Conservation (phyloP, 2,329 filamentous ascomycete species). For the Beauveria pseudobassiana region DNA sequence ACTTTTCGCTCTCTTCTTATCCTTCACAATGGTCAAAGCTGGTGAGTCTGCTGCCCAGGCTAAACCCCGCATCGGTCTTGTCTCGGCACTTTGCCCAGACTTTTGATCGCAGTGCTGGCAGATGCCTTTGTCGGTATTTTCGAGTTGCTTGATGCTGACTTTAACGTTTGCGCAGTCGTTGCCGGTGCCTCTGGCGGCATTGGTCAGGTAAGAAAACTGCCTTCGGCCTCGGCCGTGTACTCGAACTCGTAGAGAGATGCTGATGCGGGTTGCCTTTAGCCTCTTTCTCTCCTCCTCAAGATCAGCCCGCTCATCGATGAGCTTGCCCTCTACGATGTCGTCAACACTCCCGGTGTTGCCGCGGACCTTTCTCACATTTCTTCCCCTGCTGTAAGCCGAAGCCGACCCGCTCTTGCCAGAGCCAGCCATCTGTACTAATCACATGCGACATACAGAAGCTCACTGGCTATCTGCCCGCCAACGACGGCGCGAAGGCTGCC, state of each 20-base stretch:
- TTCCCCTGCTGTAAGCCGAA: constrained; percentile 62
- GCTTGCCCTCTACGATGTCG: constrained; percentile 97
- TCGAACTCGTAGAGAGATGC: neutral
- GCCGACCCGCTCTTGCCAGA: constrained; percentile 14
- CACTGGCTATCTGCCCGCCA: constrained; percentile 77
- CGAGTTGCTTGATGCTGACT: constrained; percentile 4
- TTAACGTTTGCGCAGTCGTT: constrained; percentile 50
- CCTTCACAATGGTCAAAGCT: constrained; percentile 45
- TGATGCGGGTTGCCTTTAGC: constrained; percentile 44
- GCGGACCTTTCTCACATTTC: constrained; percentile 97
- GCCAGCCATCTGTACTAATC: constrained; percentile 1
- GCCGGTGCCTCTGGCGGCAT: constrained; percentile 97
- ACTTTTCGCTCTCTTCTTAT: constrained; percentile 11
- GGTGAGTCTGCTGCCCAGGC: constrained; percentile 33
- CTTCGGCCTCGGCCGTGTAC: neutral
- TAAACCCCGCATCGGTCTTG: constrained; percentile 13
- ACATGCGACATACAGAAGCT: constrained; percentile 53
- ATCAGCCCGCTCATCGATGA: constrained; percentile 79
- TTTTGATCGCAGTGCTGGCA: neutral
- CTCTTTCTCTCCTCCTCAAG: constrained; percentile 94
- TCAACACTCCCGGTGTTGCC: constrained; percentile 94
- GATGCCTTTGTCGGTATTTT: neutral
- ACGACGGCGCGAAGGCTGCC: constrained; percentile 78
- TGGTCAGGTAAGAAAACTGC: constrained; percentile 64
- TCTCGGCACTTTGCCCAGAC: neutral